Conservation (phyloP, 371 early-diverging fungal genomes). For the Blakeslea trispora region DNA sequence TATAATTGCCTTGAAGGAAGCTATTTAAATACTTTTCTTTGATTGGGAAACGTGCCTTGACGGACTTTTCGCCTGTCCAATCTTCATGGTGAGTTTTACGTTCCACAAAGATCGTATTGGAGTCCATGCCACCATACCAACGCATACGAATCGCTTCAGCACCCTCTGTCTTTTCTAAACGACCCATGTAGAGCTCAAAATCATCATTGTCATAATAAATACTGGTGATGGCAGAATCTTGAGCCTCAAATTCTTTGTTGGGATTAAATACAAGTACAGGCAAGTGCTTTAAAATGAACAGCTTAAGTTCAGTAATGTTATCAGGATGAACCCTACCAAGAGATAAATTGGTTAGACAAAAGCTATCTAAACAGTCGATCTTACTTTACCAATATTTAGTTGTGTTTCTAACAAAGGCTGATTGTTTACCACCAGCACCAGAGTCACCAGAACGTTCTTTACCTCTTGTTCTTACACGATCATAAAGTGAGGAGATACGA, state of each 20-base stretch:
- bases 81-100: conserved; percentile 98
- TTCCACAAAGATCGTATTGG: conserved; percentile 94
- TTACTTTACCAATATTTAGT: conserved; percentile 95
- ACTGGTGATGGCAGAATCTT: conserved; percentile 93
- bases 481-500: conserved; percentile 88
- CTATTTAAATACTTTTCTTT: conserved; percentile 94
- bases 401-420: conserved; percentile 85
- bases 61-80: conserved; percentile 97
- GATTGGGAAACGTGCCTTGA: conserved; percentile 96
- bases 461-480: conserved; percentile 85
- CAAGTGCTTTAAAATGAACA: conserved; percentile 91
- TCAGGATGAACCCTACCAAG: conserved; percentile 97
- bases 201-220: conserved; percentile 98
- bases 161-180: conserved; percentile 93
- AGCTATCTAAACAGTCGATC: too few species aligned
- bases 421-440: conserved; percentile 55
- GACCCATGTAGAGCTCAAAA: conserved; percentile 92
- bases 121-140: conserved; percentile 95
- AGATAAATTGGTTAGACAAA: too few species aligned
- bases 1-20: conserved; percentile 83
- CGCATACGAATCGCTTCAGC: conserved; percentile 95
- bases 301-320: conserved; percentile 96
- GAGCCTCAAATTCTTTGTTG: conserved; percentile 70
- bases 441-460: conserved; percentile 62
- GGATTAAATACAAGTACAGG: conserved; percentile 95